Base-by-base conservation (phyloP, 257 asterid genomes). In the Knoxia roxburghii region DNA sequence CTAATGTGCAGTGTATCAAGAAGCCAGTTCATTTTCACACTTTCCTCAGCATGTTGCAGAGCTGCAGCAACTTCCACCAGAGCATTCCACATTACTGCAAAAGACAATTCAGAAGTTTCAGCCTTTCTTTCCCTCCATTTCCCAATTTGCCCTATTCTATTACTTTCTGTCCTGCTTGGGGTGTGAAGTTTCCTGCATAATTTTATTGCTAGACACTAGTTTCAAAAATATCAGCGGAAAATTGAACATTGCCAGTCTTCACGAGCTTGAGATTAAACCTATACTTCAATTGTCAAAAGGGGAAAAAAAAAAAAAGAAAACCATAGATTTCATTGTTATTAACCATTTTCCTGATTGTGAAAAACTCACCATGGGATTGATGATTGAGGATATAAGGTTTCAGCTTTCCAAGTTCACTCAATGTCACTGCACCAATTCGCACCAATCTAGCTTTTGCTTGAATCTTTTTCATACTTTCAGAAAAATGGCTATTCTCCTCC, bases 11-110 rank as follows among this genome's bases (percentile, higher is more conserved):
- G 75, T 37, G 96, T 81, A 67, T 93, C 96, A 52, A 80, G 77
- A 65, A 93, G 89, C 97, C 99, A 93, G 71, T 81, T 89, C 70
- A 86, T 79, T 83, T 95, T 81, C 61, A 78, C 82, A 72, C 78
- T 81, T 73, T 76, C 84, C 68, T 82, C 90, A 15, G 72, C 82
- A 62, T 77, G 81, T 57, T 77, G 96, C 89, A 93, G 77, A 37
- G 96, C 78, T 45, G 69, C 68, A 32, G 86, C 68, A 64, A 90
- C 77, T 73, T 87, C 97, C 54, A 83, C 87, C 77, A 93, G 84
- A 77, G 78, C 84, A 76, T 79, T 76, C 99, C 99, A 93, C 72
- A 85, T 73, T 80, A 81, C 99, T 93, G 76, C 79, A 80, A 37
- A 61, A 66, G 59, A 61, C 30, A 69, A 23, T 29, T 60, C 37